Evolutionary conservation across 306 rosid species (phyloP).

Genomic region (Dryas drummondii): DNA sequence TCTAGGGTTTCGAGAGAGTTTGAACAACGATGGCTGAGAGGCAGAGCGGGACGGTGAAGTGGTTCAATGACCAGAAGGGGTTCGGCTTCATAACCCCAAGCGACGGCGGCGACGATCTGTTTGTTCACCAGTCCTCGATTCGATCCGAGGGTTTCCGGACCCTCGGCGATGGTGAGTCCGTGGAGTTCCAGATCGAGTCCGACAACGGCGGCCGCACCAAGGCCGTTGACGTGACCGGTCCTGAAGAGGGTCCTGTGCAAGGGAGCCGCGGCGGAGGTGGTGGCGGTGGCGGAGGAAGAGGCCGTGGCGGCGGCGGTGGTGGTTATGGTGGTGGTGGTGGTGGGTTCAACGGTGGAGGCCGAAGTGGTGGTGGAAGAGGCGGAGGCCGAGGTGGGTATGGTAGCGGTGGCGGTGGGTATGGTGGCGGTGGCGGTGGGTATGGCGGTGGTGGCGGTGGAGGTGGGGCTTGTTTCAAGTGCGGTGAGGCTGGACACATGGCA

Average conservation of each 20-base stretch:
- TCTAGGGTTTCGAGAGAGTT: conserved; percentile 10
- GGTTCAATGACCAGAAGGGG: conserved; percentile 91
- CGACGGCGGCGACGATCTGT: conserved; percentile 73
- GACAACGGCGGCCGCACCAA: conserved; percentile 69
- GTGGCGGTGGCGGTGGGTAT: conserved; percentile 42
- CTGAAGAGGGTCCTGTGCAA: conserved; percentile 50
- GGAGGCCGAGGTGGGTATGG: conserved; percentile 27
- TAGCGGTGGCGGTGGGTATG: conserved; percentile 25
- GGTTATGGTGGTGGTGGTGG: conserved; percentile 22
- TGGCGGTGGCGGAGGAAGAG: conserved; percentile 24
- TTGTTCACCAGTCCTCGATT: conserved; percentile 82
- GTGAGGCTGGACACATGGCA: conserved; percentile 46
- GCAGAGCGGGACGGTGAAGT: conserved; percentile 71
- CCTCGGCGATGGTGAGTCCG: conserved; percentile 78
- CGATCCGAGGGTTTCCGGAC: conserved; percentile 72
- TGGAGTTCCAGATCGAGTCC: conserved; percentile 63
- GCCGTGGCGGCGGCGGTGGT: conserved; percentile 24
- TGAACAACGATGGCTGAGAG: conserved; percentile 44
- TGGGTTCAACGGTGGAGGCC: conserved; percentile 17
- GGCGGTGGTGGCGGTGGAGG: conserved; percentile 32
- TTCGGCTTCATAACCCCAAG: conserved; percentile 85
- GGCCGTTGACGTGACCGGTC: conserved; percentile 86
- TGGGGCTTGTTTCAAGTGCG: conserved; percentile 52
- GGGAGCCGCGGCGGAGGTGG: conserved; percentile 62
- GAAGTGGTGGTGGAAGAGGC: conserved; percentile 16